A percentile compares a stretch with the other conserved stretches of the same genome.
These are phyloP conservation scores for Musa balbisiana DNA, from an alignment of 202 grass and related monocot species.

Conservation along the genomic window DNA sequence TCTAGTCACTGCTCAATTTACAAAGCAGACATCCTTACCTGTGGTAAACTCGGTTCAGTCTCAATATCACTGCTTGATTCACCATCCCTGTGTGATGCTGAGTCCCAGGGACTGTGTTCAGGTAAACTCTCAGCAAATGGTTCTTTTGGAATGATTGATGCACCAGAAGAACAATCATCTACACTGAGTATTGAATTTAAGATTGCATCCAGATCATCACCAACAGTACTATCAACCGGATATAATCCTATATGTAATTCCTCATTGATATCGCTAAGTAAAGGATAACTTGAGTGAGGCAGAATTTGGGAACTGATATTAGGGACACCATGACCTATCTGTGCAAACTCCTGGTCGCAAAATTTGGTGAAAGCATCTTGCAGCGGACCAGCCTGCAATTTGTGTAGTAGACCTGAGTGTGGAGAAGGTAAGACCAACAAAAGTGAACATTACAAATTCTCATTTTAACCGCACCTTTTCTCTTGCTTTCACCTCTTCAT, in stretches of 20 bases:
- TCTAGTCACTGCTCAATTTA: slow-evolving; percentile 3
- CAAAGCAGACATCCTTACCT: slow-evolving; percentile 21
- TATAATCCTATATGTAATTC: not conserved
- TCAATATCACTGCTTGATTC: slow-evolving; percentile 18
- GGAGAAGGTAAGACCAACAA: not conserved
- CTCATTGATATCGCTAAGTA: not conserved
- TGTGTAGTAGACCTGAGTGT: not conserved
- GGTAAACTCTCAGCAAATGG: slow-evolving; percentile 2
- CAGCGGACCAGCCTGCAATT: slow-evolving; percentile 36
- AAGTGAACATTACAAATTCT: not conserved
- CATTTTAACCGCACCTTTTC: slow-evolving; percentile 14
- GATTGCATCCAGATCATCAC: slow-evolving; percentile 28
- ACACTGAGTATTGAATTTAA: slow-evolving; percentile 14
- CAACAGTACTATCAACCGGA: not conserved
- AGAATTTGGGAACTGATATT: slow-evolving; percentile 10
- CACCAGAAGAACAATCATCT: slow-evolving; percentile 8
- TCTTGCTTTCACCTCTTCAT: slow-evolving; percentile 1
- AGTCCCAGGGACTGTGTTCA: slow-evolving; percentile 17
- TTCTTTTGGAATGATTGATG: slow-evolving; percentile 6
- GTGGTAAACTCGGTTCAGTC: slow-evolving; percentile 13
- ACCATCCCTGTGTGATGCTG: slow-evolving; percentile 22
- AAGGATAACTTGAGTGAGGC: slow-evolving; percentile 39
- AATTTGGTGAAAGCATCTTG: slow-evolving; percentile 27
- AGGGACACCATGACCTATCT: slow-evolving; percentile 34
- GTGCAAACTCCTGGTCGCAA: slow-evolving; percentile 20